Conservation (phyloP, 345 rosid genomes). For the Eucalyptus globulus region DNA sequence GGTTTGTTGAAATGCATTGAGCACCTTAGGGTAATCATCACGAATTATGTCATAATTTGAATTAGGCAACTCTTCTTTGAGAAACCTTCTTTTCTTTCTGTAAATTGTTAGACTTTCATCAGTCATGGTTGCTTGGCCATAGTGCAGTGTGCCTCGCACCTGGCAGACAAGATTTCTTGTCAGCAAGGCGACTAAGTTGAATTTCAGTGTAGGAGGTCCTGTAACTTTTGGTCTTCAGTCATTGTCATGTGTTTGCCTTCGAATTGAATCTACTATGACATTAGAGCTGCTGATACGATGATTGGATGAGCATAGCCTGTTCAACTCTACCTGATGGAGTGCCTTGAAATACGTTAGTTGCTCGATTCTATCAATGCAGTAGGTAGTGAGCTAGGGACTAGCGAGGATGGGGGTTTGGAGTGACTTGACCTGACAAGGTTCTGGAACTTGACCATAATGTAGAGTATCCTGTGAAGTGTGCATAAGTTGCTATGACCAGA, state of each 20-base stretch:
- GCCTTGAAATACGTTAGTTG: background rate
- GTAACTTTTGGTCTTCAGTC: background rate
- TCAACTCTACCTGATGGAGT: background rate
- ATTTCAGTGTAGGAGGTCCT: background rate
- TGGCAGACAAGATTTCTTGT: background rate
- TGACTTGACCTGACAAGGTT: background rate
- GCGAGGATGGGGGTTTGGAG: background rate
- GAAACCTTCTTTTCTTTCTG: background rate
- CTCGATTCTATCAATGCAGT: background rate
- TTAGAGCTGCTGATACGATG: background rate
- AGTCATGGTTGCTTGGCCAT: background rate
- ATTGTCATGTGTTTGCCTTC: background rate
- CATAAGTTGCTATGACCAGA: background rate
- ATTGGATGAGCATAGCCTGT: background rate
- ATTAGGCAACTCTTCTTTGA: background rate
- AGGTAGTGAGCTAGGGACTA: background rate
- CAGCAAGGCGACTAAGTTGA: background rate
- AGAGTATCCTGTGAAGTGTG: background rate
- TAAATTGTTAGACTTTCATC: background rate
- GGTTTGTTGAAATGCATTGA: background rate
- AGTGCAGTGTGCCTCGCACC: background rate
- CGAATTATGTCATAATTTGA: background rate
- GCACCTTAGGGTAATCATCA: background rate
- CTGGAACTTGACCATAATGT: background rate
- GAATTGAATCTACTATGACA: background rate